Evolutionary conservation across 257 asterid species (phyloP).

Genomic region (Rauvolfia tetraphylla): DNA sequence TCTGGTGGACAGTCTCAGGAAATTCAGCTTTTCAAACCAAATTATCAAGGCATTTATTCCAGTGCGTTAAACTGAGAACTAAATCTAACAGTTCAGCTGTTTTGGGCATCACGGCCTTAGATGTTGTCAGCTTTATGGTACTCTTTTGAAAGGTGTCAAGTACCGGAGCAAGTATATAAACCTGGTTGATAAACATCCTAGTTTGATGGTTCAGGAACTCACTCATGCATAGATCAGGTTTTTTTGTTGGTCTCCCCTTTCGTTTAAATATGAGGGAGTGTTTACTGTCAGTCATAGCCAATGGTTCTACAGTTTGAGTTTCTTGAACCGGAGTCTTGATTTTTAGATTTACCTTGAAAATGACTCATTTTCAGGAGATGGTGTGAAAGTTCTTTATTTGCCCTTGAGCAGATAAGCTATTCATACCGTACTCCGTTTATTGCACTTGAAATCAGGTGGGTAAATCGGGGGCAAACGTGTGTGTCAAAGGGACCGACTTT

Average conservation of each 20-base stretch:
- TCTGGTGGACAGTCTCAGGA: conserved; percentile 36
- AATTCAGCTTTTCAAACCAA: conserved; percentile 41
- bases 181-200: background rate
- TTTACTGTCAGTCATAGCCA: too few relatives aligned
- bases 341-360: background rate
- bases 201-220: background rate
- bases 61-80: conserved; percentile 34
- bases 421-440: too few relatives aligned
- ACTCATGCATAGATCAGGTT: background rate
- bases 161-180: background rate
- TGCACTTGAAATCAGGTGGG: too few relatives aligned
- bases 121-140: background rate
- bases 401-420: too few relatives aligned
- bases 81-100: background rate
- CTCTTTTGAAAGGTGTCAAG: background rate
- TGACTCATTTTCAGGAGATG: too few relatives aligned
- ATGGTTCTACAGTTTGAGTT: too few relatives aligned
- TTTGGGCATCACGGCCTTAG: background rate
- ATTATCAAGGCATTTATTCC: conserved; percentile 47
- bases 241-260: background rate
- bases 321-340: background rate
- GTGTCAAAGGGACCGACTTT: too few relatives aligned
- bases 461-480: too few relatives aligned
- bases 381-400: too few relatives aligned
- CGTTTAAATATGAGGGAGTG: background rate